Percentiles rank a stretch among this genome's conserved stretches.
phyloP scores from a whole-genome alignment of 2,329 filamentous ascomycete genomes.

The Calonectria honghensis region DNA sequence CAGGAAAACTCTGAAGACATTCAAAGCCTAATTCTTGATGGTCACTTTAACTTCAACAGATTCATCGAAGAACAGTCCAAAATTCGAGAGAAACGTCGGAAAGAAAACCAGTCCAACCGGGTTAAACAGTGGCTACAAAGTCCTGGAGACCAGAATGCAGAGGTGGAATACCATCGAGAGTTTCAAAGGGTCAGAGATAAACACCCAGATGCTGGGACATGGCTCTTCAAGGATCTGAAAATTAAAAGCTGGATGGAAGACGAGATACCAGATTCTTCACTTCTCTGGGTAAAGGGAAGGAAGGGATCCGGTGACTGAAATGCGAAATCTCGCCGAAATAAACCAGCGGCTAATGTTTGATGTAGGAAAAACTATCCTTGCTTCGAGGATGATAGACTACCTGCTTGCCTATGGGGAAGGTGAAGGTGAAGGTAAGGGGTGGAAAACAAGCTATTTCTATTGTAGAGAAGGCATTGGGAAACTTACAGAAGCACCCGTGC shows the following conservation, averaged over 20 bases:
- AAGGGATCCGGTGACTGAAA: conserved; percentile 38
- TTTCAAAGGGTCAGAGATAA: not conserved
- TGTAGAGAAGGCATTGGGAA: conserved; percentile 58
- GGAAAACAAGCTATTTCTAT: conserved; percentile 63
- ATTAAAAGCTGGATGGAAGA: conserved; percentile 31
- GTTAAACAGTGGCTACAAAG: conserved; percentile 31
- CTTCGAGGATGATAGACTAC: conserved; percentile 62
- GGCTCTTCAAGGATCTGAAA: conserved; percentile 22
- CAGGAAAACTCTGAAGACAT: not conserved
- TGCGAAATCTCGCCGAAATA: not conserved
- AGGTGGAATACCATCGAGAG: conserved; percentile 11
- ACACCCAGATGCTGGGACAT: conserved; percentile 27
- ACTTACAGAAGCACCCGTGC: not conserved
- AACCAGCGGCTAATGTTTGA: conserved; percentile 26
- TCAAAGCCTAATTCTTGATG: not conserved
- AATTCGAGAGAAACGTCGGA: conserved; percentile 17
- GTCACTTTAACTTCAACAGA: not conserved
- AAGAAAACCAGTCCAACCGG: conserved; percentile 3
- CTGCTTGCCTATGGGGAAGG: not conserved
- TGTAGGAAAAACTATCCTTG: conserved; percentile 64
- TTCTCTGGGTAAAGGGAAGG: conserved; percentile 37
- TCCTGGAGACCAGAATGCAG: conserved; percentile 3
- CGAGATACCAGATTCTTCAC: conserved; percentile 23
- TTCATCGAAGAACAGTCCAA: not conserved
- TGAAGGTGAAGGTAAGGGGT: not conserved